phyloP scores from a whole-genome alignment of 305 asterid genomes.

The Fraxinus dipetala region DNA sequence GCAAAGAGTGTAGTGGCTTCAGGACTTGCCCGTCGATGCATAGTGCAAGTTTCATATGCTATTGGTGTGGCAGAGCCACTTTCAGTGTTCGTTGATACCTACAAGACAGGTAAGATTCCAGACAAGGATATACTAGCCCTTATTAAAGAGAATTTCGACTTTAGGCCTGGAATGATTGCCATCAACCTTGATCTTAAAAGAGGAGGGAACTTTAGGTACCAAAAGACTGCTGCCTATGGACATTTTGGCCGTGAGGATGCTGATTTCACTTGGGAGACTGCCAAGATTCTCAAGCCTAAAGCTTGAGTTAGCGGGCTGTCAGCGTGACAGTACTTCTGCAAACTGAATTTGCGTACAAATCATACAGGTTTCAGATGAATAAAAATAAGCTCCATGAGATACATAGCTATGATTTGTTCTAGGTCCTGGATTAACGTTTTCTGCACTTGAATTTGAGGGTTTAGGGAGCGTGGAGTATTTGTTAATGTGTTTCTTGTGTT shows the following conservation, averaged over 20 bases:
- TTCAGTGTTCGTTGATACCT: background rate
- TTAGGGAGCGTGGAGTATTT: slow-evolving; percentile 13
- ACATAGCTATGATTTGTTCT: slow-evolving; percentile 15
- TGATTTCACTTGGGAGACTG: slow-evolving; percentile 51
- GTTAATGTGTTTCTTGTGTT: background rate
- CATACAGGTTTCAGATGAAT: slow-evolving; percentile 28
- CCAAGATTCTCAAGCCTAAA: slow-evolving; percentile 49
- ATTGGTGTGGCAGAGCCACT: background rate
- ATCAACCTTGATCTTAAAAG: slow-evolving; percentile 45
- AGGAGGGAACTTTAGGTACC: slow-evolving; percentile 49
- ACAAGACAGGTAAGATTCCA: slow-evolving; percentile 48
- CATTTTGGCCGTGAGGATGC: slow-evolving; percentile 46
- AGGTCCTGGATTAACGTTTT: slow-evolving; percentile 6
- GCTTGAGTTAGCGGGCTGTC: slow-evolving; percentile 31
- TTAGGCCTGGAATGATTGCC: slow-evolving; percentile 12
- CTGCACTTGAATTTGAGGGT: background rate
- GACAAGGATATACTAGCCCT: slow-evolving; percentile 41
- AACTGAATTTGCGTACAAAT: slow-evolving; percentile 11
- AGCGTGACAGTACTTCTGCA: background rate
- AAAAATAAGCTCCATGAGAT: slow-evolving; percentile 30
- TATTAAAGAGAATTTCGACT: slow-evolving; percentile 47
- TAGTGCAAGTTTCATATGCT: background rate
- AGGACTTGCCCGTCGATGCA: background rate
- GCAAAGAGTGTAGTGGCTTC: background rate
- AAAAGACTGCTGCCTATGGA: slow-evolving; percentile 25